phyloP scores from a whole-genome alignment of 2,329 filamentous ascomycete genomes.

The Geosmithia morbida region DNA sequence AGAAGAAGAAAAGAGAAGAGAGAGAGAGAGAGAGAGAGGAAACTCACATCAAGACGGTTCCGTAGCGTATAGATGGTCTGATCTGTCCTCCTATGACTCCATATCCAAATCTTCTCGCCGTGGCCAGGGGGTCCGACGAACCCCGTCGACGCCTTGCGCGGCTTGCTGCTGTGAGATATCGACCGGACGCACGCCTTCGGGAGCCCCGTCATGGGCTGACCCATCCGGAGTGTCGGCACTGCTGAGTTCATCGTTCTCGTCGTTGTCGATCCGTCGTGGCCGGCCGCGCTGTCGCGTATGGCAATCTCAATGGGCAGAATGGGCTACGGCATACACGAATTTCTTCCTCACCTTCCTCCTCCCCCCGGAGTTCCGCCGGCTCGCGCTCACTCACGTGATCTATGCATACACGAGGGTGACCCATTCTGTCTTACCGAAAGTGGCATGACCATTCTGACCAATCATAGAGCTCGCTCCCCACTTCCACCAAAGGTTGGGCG shows the following conservation, averaged over 20 bases:
- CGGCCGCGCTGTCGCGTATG: constrained; percentile 3
- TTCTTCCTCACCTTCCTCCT: not conserved
- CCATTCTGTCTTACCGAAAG: not conserved
- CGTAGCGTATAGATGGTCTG: constrained; percentile 38
- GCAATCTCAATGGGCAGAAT: not conserved
- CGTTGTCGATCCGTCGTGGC: constrained; percentile 6
- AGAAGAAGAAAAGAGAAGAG: too few species aligned
- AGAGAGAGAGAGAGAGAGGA: not conserved
- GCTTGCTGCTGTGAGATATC: constrained; percentile 9
- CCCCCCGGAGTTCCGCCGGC: not conserved
- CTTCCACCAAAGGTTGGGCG: constrained; percentile 7
- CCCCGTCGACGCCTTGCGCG: not conserved
- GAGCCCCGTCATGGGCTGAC: constrained; percentile 24
- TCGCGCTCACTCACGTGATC: not conserved
- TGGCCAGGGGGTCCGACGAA: constrained; percentile 18
- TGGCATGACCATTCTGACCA: constrained; percentile 3
- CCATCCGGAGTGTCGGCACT: constrained; percentile 17
- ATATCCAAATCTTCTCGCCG: constrained; percentile 44
- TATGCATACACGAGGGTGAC: too few species aligned
- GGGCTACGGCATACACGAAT: not conserved
- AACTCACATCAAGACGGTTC: constrained; percentile 28
- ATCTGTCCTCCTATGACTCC: constrained; percentile 31
- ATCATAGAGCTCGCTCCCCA: constrained; percentile 9
- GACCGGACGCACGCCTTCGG: constrained; percentile 26
- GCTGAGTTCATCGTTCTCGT: constrained; percentile 19